A percentile compares a stretch with the other conserved stretches of the same genome.
Conservation (phyloP, 331 rosid genomes). For the Malus hybrid region DNA sequence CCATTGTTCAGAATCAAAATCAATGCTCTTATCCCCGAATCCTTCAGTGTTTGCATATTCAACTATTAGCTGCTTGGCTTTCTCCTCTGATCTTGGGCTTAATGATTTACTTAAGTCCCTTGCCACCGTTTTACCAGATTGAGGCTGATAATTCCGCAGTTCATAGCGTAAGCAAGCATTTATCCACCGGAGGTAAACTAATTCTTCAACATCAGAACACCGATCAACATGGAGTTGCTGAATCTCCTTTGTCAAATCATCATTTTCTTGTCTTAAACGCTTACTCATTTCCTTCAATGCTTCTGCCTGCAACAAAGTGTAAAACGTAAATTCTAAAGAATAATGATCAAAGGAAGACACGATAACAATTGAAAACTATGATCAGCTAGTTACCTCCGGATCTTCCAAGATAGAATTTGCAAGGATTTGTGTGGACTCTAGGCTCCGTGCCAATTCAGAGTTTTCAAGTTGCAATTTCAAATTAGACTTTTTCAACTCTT, state of each 20-base stretch:
- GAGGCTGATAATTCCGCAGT: conserved; percentile 54
- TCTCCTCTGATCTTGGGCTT: conserved; percentile 74
- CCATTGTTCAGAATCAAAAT: conserved; percentile 66
- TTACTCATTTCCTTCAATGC: conserved; percentile 39
- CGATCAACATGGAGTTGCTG: conserved; percentile 57
- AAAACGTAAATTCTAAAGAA: neutral
- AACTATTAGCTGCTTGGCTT: conserved; percentile 74
- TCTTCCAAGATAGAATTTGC: conserved; percentile 72
- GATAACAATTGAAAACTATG: neutral
- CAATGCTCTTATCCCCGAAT: conserved; percentile 30
- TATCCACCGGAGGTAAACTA: conserved; percentile 85
- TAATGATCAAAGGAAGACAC: neutral
- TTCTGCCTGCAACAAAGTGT: conserved; percentile 38
- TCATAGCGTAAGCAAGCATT: conserved; percentile 93
- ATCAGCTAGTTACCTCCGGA: conserved; percentile 41
- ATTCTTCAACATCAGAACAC: conserved; percentile 68
- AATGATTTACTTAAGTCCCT: conserved; percentile 73
- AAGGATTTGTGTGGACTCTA: conserved; percentile 77
- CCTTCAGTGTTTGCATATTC: conserved; percentile 70
- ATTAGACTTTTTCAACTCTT: conserved; percentile 47
- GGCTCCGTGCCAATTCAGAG: conserved; percentile 54
- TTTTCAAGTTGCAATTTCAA: conserved; percentile 49
- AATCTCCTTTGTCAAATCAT: conserved; percentile 36
- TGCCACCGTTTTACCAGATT: conserved; percentile 64
- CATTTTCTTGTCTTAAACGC: conserved; percentile 39